A percentile compares a stretch with the other conserved stretches of the same genome.
phyloP scores from a whole-genome alignment of 2,329 filamentous ascomycete genomes.

The Onygena corvina region DNA sequence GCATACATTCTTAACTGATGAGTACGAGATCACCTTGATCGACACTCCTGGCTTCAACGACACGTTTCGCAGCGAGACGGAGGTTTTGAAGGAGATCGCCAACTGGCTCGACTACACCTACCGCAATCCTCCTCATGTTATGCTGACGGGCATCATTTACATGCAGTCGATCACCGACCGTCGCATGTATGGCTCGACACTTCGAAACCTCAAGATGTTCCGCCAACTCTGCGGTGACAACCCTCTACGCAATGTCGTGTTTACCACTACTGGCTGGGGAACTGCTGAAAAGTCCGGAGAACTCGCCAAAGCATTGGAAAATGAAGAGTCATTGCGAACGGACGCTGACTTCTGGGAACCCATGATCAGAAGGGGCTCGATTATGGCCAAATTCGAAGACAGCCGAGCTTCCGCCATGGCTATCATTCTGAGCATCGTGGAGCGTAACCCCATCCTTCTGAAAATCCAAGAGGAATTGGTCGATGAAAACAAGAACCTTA shows the following conservation, averaged over 20 bases:
- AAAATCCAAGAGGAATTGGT: constrained; percentile 7
- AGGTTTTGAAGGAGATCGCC: constrained; percentile 6
- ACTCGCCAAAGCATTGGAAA: constrained; percentile 3
- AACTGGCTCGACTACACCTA: constrained; percentile 10
- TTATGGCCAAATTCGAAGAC: constrained; percentile 5
- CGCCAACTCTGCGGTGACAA: constrained; percentile 8
- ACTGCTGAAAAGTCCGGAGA: constrained; percentile 8
- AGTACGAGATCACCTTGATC: constrained; percentile 11
- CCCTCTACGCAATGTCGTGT: constrained; percentile 6
- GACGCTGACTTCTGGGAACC: constrained; percentile 8
- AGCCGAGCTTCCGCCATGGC: neutral
- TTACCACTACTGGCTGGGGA: constrained; percentile 8
- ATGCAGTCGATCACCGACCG: constrained; percentile 8
- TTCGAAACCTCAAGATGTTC: constrained; percentile 8
- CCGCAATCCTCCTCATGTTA: constrained; percentile 7
- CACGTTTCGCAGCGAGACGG: constrained; percentile 7
- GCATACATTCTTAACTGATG: neutral
- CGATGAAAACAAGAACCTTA: constrained; percentile 5
- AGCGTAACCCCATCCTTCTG: constrained; percentile 3
- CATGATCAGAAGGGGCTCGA: constrained; percentile 8
- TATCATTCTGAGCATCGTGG: constrained; percentile 1
- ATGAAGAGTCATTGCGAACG: neutral
- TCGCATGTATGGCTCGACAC: constrained; percentile 9
- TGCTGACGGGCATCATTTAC: constrained; percentile 9
- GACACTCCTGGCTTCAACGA: constrained; percentile 17